Percentiles rank a stretch among this genome's conserved stretches.
Evolutionary conservation across 768 basidiomycete genomes (phyloP).

Genomic region (Krasilnikovozyma curviuscula): DNA sequence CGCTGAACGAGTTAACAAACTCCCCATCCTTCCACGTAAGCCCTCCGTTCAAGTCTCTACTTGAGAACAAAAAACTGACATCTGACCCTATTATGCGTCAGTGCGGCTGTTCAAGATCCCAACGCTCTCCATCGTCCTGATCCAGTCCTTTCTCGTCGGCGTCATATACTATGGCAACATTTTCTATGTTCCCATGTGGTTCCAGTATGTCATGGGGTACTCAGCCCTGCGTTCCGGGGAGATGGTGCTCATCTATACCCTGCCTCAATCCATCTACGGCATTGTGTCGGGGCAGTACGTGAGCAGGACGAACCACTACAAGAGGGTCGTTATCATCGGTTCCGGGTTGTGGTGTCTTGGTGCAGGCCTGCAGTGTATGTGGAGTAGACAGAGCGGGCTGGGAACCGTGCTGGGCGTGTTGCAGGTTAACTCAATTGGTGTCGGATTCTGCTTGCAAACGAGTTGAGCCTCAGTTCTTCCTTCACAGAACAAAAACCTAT

Average conservation of each 20-base stretch:
- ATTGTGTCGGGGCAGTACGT: constrained; percentile 17
- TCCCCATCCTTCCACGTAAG: constrained; percentile 19
- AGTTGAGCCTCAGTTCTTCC: constrained; percentile 7
- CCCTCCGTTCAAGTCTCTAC: background rate
- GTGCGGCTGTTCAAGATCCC: constrained; percentile 15
- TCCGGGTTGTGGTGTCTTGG: constrained; percentile 18
- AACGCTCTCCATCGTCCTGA: constrained; percentile 15
- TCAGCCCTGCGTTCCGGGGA: constrained; percentile 18
- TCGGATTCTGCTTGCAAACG: constrained; percentile 19
- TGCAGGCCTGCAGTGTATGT: constrained; percentile 16
- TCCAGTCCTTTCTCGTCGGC: constrained; percentile 21
- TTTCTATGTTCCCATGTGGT: constrained; percentile 19
- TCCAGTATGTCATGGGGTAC: constrained; percentile 19
- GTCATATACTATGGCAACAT: constrained; percentile 22
- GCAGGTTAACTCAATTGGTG: constrained; percentile 18
- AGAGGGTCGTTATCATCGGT: constrained; percentile 17
- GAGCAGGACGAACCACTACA: constrained; percentile 19
- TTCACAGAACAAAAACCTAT: background rate
- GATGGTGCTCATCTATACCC: constrained; percentile 18
- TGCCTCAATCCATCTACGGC: constrained; percentile 16
- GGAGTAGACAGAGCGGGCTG: constrained; percentile 7
- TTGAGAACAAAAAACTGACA: background rate
- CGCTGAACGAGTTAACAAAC: constrained; percentile 12
- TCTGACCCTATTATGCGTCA: background rate
- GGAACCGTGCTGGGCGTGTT: constrained; percentile 16